Base-by-base conservation (phyloP, 164 flowering plant genomes). In the Berberis thunbergii region DNA sequence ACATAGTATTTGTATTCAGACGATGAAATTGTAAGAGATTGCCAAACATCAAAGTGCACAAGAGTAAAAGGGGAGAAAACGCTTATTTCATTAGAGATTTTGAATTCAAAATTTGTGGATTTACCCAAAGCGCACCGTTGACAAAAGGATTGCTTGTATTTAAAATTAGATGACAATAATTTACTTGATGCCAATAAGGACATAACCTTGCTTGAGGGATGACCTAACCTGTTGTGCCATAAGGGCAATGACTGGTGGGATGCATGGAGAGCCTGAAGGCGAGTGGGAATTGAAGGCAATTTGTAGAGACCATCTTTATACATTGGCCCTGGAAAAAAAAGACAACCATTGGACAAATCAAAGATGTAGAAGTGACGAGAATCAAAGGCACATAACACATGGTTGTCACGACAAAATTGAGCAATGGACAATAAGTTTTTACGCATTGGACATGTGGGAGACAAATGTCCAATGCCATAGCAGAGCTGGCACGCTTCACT, bases 201-300 rank as follows among this genome's bases (percentile, higher is more conserved):
- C 41, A 54, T 13, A 26, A 54, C 41, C 57, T 54, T 54, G 39
- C 40, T 26, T n/a, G 41, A 54, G 39, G 57, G 57, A 39, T 54
- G 57, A n/a, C 40, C 57, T 13, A 13, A 54, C 40, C 39, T 54
- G 26, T 41, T 54, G 57, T 54, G 41, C 57, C 57, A 54, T 13
- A 54, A 54, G 40, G 57, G 26, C 40, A 41, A 54, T 3, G 57
- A 54, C 57, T n/a, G 57, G n/a, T 54, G 57, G n/a, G 57, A 7
- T 26, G 26, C 26, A 26, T 26, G 26, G 26, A 26, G 26, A 26
- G 26, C 26, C 26, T 26, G 26, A 26, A 26, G 26, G 26, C 26
- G 0, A 26, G 26, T 26, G 26, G 26, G 26, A 26, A 26, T 26
- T 26, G 26, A 26, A 26, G 26, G 26, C 26, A 26, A 26, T 26